A percentile compares a stretch with the other conserved stretches of the same genome.
phyloP scores from a whole-genome alignment of 345 rosid species.

The Syzygium oleosum region DNA sequence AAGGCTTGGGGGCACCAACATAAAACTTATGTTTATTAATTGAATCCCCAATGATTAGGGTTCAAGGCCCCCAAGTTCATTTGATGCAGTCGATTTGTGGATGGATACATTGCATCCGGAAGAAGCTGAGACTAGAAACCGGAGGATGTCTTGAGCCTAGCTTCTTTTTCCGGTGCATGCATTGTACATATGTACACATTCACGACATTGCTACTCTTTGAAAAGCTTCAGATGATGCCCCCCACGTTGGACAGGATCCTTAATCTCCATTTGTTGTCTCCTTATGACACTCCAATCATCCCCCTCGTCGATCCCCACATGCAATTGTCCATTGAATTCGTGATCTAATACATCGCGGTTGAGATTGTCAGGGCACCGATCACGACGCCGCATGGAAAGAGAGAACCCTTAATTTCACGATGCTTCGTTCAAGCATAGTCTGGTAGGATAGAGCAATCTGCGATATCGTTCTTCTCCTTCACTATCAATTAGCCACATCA shows the following conservation, averaged over 20 bases:
- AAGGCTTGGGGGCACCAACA: neutral
- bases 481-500: neutral
- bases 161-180: neutral
- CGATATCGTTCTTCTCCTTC: neutral
- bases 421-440: neutral
- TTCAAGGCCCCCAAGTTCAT: neutral
- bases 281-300: neutral
- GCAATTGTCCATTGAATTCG: neutral
- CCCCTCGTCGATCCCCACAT: neutral
- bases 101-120: constrained; percentile 4
- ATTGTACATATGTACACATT: neutral
- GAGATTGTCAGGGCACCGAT: neutral
- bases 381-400: neutral
- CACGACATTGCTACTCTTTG: neutral
- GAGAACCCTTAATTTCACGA: neutral
- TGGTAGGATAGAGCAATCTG: neutral
- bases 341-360: neutral
- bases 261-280: neutral
- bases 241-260: neutral
- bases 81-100: neutral
- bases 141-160: neutral
- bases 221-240: neutral
- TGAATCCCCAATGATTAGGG: neutral
- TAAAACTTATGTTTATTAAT: neutral
- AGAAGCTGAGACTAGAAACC: neutral